Conservation (phyloP, 306 rosid genomes). For the Vicia sativa region DNA sequence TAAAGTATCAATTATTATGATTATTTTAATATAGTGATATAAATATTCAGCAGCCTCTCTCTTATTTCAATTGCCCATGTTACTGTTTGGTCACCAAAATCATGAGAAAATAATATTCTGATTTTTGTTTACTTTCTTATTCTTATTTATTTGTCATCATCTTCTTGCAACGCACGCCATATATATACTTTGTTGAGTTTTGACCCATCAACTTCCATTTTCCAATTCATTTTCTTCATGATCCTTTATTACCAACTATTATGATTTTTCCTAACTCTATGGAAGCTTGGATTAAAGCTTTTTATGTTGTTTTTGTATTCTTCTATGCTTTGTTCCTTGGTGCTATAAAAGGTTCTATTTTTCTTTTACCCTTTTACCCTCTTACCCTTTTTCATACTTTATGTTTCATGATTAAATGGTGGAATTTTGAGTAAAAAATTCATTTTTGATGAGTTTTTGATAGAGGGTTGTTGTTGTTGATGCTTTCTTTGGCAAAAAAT, state of each 20-base stretch:
- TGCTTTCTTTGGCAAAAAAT: constrained; percentile 8
- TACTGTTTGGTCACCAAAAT: constrained; percentile 32
- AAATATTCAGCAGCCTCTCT: constrained; percentile 39
- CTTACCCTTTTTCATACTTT: constrained; percentile 22
- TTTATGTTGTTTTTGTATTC: constrained; percentile 66
- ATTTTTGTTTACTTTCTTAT: constrained; percentile 10
- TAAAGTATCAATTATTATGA: background rate
- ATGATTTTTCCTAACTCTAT: constrained; percentile 48
- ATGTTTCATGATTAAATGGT: constrained; percentile 6
- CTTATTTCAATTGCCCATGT: constrained; percentile 13
- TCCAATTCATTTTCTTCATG: constrained; percentile 30
- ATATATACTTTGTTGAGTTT: background rate
- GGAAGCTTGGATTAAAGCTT: constrained; percentile 45
- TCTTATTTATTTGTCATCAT: constrained; percentile 34
- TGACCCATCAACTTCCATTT: background rate
- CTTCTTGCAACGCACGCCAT: constrained; percentile 43
- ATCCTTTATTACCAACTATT: constrained; percentile 12
- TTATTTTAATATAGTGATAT: background rate
- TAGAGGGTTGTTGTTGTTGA: constrained; percentile 39
- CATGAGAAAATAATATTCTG: background rate
- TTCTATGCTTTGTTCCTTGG: constrained; percentile 69
- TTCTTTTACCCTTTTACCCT: background rate
- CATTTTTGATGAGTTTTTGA: constrained; percentile 29
- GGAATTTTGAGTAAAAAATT: background rate
- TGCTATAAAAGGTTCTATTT: constrained; percentile 70